A percentile compares a stretch with the other conserved stretches of the same genome.
Conservation (phyloP, 208 protist genomes). For the Leishmania tarentolae region DNA sequence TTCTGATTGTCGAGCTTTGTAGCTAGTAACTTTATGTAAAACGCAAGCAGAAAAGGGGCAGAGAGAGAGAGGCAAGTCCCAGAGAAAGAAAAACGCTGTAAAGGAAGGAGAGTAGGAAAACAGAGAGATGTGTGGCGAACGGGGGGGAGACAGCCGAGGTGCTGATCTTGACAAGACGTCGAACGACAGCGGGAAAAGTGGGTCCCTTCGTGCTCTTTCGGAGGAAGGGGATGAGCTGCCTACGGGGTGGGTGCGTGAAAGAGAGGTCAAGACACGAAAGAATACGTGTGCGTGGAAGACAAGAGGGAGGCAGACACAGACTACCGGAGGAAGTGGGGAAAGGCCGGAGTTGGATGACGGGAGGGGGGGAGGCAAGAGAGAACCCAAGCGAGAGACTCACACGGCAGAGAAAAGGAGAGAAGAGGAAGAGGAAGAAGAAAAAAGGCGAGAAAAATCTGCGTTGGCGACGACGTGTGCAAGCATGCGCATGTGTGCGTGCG, state of each 20-base stretch:
- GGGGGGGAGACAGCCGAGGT: not conserved
- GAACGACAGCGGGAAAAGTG: not conserved
- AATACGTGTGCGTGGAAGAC: conserved; percentile 1
- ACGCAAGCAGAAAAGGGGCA: not conserved
- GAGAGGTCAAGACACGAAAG: conserved; percentile 6
- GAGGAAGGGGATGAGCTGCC: not conserved
- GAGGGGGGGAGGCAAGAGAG: not conserved
- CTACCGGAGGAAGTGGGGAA: not conserved
- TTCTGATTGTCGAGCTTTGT: not conserved
- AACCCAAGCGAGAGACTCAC: too few relatives aligned
- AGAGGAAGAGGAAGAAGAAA: conserved; percentile 4
- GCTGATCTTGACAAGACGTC: not conserved
- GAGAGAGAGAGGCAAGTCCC: not conserved
- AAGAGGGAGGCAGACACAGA: not conserved
- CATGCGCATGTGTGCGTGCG: conserved; percentile 9
- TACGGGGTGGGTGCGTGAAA: not conserved
- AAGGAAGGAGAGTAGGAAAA: not conserved
- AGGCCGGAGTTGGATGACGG: too few relatives aligned
- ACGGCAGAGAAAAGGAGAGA: not conserved
- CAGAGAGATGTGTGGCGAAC: not conserved
- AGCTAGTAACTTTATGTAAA: not conserved
- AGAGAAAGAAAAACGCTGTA: not conserved
- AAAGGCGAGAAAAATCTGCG: conserved; percentile 7
- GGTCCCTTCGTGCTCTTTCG: not conserved
- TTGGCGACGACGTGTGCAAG: not conserved